phyloP scores from a whole-genome alignment of 2,329 filamentous ascomycete genomes.

The Paecilomyces formosus region DNA sequence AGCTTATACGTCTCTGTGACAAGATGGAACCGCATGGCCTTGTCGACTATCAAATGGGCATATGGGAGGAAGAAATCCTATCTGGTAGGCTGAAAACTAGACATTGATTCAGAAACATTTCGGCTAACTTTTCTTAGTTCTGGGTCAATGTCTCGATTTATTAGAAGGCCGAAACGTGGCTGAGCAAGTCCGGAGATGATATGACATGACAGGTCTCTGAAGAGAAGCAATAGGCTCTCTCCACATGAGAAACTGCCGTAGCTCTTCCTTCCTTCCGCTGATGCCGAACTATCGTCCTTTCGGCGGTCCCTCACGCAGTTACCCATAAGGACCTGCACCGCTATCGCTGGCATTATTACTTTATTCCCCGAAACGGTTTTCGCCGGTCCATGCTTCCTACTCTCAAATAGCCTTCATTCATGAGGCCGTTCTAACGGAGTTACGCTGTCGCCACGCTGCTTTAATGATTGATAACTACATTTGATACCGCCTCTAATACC shows the following conservation, averaged over 20 bases:
- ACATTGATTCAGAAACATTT: not conserved
- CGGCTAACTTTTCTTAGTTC: slow-evolving; percentile 29
- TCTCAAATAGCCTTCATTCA: not conserved
- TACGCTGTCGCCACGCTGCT: not conserved
- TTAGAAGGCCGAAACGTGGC: slow-evolving; percentile 34
- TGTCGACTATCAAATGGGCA: slow-evolving; percentile 94
- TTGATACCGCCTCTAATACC: not conserved
- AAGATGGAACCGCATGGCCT: slow-evolving; percentile 83
- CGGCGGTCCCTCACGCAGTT: not conserved
- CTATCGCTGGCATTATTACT: not conserved
- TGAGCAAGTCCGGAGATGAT: not conserved
- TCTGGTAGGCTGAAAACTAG: slow-evolving; percentile 52
- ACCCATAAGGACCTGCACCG: not conserved
- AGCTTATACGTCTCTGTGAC: slow-evolving; percentile 77
- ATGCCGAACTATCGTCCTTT: not conserved
- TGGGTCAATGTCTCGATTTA: slow-evolving; percentile 48
- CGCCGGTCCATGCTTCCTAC: not conserved
- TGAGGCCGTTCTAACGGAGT: not conserved
- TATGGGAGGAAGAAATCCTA: slow-evolving; percentile 90
- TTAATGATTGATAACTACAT: not conserved
- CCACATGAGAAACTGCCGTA: not conserved
- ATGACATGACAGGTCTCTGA: not conserved
- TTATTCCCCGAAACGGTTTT: not conserved
- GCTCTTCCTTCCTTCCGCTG: not conserved
- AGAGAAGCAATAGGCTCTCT: not conserved